Base-by-base conservation (phyloP, 108 stramenopile genomes). In the Cyclostephanos invisitatus region DNA sequence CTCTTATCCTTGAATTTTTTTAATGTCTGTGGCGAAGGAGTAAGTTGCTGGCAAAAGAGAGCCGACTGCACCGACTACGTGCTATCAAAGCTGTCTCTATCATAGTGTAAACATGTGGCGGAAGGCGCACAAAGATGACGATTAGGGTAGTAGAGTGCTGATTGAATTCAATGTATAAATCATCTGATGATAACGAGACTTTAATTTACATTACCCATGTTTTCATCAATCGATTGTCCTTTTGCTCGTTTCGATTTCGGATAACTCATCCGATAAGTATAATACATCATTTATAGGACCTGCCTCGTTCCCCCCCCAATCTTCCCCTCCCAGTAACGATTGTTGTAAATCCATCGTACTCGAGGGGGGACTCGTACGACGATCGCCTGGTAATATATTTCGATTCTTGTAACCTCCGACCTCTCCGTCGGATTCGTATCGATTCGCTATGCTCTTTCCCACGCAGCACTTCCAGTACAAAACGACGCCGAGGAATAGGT, bases 401-500 rank as follows among this genome's bases (percentile, higher is more conserved):
- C 14, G 44, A 15, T 46, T 46, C 44, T 15, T 46, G 44, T 46
- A 14, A 46, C 44, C 3, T 15, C 15, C 44, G 15, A 14, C 14
- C 44, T 46, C 44, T 1, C 17, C 44, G 15, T 14, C 0, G 44
- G 44, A 14, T 46, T 40, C 68, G 15, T 46, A 0, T 10, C 44
- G 11, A 14, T 46, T 46, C 44, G 17, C 44, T 0, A 46, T 0
- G 44, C 32, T n/a, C 20, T 27, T 24, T 29, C 36, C 71, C 20
- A 37, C 54, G 56, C 64, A 64, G 63, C 54, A 28, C 42, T 56
- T 14, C 56, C 63, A 47, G 21, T 93, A 96, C 17, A 76, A 59
- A 6, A 64, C 50, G 35, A 76, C 73, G 15, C 87, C 86, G 5
- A 76, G 25, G 0, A 63, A 63, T 32, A 96, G 62, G 68, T 84